Conservation (phyloP, 2,329 filamentous ascomycete species). For the Drechslera avenae region DNA sequence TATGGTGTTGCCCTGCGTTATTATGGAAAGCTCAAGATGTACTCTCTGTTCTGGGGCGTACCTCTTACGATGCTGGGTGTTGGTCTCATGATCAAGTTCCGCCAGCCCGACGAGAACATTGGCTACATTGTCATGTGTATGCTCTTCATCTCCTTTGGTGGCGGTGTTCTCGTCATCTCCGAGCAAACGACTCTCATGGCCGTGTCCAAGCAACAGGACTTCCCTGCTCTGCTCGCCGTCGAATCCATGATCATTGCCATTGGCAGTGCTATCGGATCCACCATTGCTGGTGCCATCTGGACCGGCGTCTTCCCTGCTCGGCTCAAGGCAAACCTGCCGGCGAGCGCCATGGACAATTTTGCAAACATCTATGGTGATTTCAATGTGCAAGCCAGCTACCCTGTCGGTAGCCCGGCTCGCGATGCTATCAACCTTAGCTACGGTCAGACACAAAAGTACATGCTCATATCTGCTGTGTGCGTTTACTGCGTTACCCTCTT, state of each 20-base stretch:
- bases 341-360: conserved; percentile 46
- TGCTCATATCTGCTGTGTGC: conserved; percentile 44
- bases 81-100: conserved; percentile 48
- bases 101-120: conserved; percentile 41
- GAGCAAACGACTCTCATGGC: conserved; percentile 44
- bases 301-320: conserved; percentile 61
- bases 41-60: conserved; percentile 36
- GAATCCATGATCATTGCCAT: conserved; percentile 65
- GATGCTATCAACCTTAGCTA: conserved; percentile 49
- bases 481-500: conserved; percentile 34
- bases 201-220: conserved; percentile 40
- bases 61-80: conserved; percentile 43
- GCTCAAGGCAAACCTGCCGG: conserved; percentile 55
- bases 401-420: conserved; percentile 56
- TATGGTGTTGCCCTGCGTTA: conserved; percentile 36
- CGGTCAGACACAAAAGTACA: conserved; percentile 43
- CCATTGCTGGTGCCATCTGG: conserved; percentile 69
- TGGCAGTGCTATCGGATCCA: conserved; percentile 52
- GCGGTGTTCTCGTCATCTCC: conserved; percentile 42
- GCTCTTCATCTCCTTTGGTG: conserved; percentile 45
- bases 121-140: conserved; percentile 45
- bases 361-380: conserved; percentile 58
- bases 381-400: conserved; percentile 60
- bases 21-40: conserved; percentile 40
- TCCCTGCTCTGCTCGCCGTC: conserved; percentile 49